A percentile compares a stretch with the other conserved stretches of the same genome.
These are phyloP conservation scores for Boletus huronensis DNA, from an alignment of 768 basidiomycete species.

Conservation along the genomic window DNA sequence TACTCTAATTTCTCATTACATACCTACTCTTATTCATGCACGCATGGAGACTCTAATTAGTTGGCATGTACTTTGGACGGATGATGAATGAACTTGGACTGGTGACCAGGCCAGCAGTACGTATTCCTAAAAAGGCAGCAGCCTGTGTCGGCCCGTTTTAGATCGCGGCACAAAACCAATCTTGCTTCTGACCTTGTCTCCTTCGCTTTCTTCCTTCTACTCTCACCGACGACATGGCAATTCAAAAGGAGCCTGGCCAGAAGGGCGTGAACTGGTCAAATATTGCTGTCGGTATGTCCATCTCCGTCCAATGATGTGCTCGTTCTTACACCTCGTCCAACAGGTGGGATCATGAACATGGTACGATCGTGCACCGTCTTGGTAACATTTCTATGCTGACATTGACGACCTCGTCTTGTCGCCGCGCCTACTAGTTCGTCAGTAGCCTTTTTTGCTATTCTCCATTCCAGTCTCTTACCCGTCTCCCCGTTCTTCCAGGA, in stretches of 20 bases:
- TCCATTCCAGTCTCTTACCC: conserved; percentile 8
- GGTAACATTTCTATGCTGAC: conserved; percentile 1
- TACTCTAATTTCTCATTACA: conserved; percentile 27
- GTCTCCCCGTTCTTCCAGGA: conserved; percentile 45
- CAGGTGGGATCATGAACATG: conserved; percentile 99
- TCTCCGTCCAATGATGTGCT: conserved; percentile 14
- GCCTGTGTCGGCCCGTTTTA: conserved; percentile 5
- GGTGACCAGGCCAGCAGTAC: no score
- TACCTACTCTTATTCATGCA: conserved; percentile 27
- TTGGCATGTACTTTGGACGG: conserved; percentile 20
- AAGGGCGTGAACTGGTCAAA: conserved; percentile 93
- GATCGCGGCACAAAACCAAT: neutral
- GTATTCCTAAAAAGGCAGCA: conserved; percentile 5
- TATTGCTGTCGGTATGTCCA: conserved; percentile 81
- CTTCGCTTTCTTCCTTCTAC: conserved; percentile 11
- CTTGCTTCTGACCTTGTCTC: conserved; percentile 3
- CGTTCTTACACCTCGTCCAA: conserved; percentile 17
- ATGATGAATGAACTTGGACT: no score
- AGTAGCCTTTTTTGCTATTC: conserved; percentile 8
- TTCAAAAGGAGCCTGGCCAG: conserved; percentile 83
- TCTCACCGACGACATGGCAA: conserved; percentile 54
- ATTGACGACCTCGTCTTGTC: conserved; percentile 4
- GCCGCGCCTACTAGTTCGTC: conserved; percentile 43
- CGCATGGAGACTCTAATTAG: conserved; percentile 22
- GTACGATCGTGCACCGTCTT: conserved; percentile 51